A percentile compares a stretch with the other conserved stretches of the same genome.
These are phyloP conservation scores for Fusarium verrucosum DNA, from an alignment of 2,329 filamentous ascomycete genomes.

Conservation along the genomic window DNA sequence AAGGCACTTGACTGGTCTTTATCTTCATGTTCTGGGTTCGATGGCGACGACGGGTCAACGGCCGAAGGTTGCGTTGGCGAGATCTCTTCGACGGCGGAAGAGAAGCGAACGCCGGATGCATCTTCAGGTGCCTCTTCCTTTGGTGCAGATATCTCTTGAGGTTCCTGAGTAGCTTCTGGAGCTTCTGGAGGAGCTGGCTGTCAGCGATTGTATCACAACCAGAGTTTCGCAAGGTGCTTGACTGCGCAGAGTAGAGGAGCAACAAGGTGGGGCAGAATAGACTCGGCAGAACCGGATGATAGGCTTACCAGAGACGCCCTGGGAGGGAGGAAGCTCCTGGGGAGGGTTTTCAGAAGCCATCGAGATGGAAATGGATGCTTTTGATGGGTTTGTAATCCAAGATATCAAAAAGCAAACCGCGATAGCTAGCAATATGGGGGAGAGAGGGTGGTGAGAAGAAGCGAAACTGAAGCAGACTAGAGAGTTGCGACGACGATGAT, in stretches of 20 bases:
- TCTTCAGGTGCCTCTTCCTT: slow-evolving; percentile 24
- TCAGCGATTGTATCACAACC: slow-evolving; percentile 35
- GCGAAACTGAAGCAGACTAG: slow-evolving; percentile 30
- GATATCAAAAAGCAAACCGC: slow-evolving; percentile 20
- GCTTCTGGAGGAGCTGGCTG: slow-evolving; percentile 13
- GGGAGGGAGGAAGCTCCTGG: slow-evolving; percentile 30
- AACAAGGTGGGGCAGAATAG: slow-evolving; percentile 43
- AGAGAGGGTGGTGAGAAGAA: slow-evolving; percentile 37
- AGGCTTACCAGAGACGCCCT: slow-evolving; percentile 41
- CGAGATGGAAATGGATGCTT: slow-evolving; percentile 17
- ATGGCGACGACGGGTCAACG: slow-evolving; percentile 38
- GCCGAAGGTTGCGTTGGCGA: slow-evolving; percentile 55
- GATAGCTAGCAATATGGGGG: slow-evolving; percentile 22
- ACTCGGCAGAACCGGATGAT: slow-evolving; percentile 41
- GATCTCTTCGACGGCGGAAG: slow-evolving; percentile 76
- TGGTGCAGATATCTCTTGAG: slow-evolving; percentile 11
- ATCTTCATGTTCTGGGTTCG: slow-evolving; percentile 31
- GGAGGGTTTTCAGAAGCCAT: slow-evolving; percentile 38
- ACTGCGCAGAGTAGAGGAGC: slow-evolving; percentile 19
- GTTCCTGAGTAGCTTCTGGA: slow-evolving; percentile 10
- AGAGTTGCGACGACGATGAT: slow-evolving; percentile 44
- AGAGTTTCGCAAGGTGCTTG: slow-evolving; percentile 12
- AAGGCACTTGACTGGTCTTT: slow-evolving; percentile 45
- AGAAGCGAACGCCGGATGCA: slow-evolving; percentile 72
- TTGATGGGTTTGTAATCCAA: slow-evolving; percentile 19